Evolutionary conservation across 352 stramenopile genomes (phyloP).

Genomic region (Pythium scleroteichum): DNA sequence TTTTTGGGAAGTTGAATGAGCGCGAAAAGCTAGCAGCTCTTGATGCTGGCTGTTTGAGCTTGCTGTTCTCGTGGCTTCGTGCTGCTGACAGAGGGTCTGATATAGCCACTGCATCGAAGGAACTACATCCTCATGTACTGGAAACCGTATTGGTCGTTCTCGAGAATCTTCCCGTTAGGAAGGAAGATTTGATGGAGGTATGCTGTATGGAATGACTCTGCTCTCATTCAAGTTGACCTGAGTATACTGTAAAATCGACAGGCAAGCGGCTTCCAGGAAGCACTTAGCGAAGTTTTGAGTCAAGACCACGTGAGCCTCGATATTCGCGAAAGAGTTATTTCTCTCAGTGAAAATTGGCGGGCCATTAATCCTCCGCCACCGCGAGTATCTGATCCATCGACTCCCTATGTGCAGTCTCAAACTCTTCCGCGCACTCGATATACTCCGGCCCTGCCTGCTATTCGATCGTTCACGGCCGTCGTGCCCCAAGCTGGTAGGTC

Average conservation of each 20-base stretch:
- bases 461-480: conserved; percentile 11
- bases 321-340: conserved; percentile 18
- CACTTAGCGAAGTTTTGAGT: conserved; percentile 15
- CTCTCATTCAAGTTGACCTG: background rate
- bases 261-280: conserved; percentile 15
- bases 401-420: background rate
- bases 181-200: conserved; percentile 66
- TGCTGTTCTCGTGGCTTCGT: conserved; percentile 68
- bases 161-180: conserved; percentile 58
- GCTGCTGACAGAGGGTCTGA: conserved; percentile 11
- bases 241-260: background rate
- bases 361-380: conserved; percentile 13
- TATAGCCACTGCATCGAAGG: conserved; percentile 6
- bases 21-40: conserved; percentile 56
- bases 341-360: conserved; percentile 26
- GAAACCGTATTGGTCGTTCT: conserved; percentile 55
- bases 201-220: background rate
- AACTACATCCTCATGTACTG: conserved; percentile 66
- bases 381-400: background rate
- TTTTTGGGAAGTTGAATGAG: conserved; percentile 59
- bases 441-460: conserved; percentile 2
- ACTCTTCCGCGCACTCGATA: background rate
- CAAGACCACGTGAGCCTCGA: conserved; percentile 13
- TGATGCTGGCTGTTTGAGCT: conserved; percentile 53
- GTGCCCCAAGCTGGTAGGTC: background rate